Evolutionary conservation across 2,329 filamentous ascomycete species (phyloP).

Genomic region (Rachicladosporium sp.): DNA sequence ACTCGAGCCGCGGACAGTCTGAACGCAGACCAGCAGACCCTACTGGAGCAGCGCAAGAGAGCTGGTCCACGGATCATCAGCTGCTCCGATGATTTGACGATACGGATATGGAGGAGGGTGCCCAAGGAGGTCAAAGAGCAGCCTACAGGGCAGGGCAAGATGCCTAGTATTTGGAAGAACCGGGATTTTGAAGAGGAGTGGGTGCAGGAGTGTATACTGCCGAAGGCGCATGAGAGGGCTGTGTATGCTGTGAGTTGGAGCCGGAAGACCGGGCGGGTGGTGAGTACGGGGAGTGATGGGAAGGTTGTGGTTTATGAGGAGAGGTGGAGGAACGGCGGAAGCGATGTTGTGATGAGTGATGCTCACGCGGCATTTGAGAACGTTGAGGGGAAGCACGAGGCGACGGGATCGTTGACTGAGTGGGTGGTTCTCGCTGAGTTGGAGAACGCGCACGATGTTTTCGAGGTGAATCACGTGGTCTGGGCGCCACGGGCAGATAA

Average conservation of each 20-base stretch:
- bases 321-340: slow-evolving; percentile 24
- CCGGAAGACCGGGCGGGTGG: slow-evolving; percentile 59
- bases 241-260: slow-evolving; percentile 85
- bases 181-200: slow-evolving; percentile 65
- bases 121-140: slow-evolving; percentile 39
- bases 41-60: slow-evolving; percentile 26
- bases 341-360: slow-evolving; percentile 16
- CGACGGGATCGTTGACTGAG: slow-evolving; percentile 28
- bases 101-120: slow-evolving; percentile 65
- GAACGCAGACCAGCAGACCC: slow-evolving; percentile 22
- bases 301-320: slow-evolving; percentile 70
- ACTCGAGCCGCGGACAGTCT: slow-evolving; percentile 13
- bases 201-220: slow-evolving; percentile 65
- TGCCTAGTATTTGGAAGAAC: slow-evolving; percentile 83
- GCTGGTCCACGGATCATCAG: slow-evolving; percentile 54
- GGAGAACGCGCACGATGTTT: slow-evolving; percentile 72
- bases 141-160: slow-evolving; percentile 41
- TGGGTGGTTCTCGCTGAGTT: slow-evolving; percentile 62
- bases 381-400: not conserved
- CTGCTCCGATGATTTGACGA: slow-evolving; percentile 71
- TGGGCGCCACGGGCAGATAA: slow-evolving; percentile 75
- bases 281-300: slow-evolving; percentile 83
- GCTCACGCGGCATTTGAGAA: slow-evolving; percentile 4
- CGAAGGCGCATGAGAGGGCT: slow-evolving; percentile 62
- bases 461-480: slow-evolving; percentile 82